Base-by-base conservation (phyloP, 2,329 filamentous ascomycete species). In the Rugonectria rugulosa region DNA sequence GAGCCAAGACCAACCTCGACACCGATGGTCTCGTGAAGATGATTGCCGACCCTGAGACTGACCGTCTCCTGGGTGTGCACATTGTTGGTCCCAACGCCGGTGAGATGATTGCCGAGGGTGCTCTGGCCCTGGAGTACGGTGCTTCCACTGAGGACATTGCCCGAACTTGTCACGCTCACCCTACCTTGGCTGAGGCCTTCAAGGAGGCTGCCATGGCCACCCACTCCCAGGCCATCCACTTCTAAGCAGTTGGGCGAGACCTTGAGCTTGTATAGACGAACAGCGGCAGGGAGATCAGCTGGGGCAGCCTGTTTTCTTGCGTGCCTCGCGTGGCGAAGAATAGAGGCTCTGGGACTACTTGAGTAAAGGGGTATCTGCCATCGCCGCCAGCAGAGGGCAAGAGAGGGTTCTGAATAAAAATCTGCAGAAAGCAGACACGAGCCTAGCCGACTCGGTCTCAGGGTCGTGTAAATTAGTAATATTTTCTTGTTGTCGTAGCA, bases 121-220 rank as follows among this genome's bases (percentile, higher is more conserved):
- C 93, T 11, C 82, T 99, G 70, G 95, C 95, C 53, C 82, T 99
- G 45, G 95, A 99, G 81, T 99, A 99, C 72, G 95, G 95, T 63
- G 95, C 95, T 24, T 95, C 90, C 63, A 93, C 88, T 69, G 95
- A 99, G 81, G 95, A 97, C 76, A 91, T 97, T 72, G 92, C 89
- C 59, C 87, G 95, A 72, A 98, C 95, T 63, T 95, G 91, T 78
- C 95, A 99, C 79, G 95, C 95, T 52, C 95, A 99, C 80, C 95
- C 95, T 53, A 97, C 93, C 46, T 84, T 99, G 57, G 88, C 94
- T 20, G 95, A 99, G 82, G 95, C 95, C 38, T 98, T 99, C 86
- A 99, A 99, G 85, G 95, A 99, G 86, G 95, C 95, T 70, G 95
- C 95, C 67, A 98, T 99, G 95, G 91, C 92, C 60, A 97, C 94